phyloP scores from a whole-genome alignment of 441 rosid genomes.

The Syzygium syzygioides region DNA sequence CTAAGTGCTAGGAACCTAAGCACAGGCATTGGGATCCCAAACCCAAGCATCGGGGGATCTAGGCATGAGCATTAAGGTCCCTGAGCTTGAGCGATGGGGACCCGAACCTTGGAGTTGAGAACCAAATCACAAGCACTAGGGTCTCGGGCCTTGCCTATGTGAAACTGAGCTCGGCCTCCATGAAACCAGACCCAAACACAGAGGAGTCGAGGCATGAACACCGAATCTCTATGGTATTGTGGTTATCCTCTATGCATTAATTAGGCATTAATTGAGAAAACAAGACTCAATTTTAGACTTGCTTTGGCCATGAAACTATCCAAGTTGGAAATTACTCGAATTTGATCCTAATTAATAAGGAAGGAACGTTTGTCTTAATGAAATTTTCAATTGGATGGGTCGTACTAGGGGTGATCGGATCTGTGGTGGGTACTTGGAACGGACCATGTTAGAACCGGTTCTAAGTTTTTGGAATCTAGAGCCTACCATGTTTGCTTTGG shows the following conservation, averaged over 20 bases:
- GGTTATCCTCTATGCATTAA: background rate
- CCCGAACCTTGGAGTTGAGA: fast-evolving
- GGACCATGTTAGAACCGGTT: too few species aligned
- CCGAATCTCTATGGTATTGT: background rate
- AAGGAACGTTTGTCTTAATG: background rate
- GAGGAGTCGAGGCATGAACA: fast-evolving
- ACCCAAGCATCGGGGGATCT: too few species aligned
- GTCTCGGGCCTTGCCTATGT: background rate
- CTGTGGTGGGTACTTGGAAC: too few species aligned
- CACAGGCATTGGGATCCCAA: background rate
- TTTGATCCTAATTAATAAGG: background rate
- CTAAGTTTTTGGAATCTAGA: too few species aligned
- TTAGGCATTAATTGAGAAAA: background rate
- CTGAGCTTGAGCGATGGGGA: background rate
- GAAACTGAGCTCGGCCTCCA: fast-evolving
- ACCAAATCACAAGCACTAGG: background rate
- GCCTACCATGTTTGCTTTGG: too few species aligned
- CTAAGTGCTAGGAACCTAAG: background rate
- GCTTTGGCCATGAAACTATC: background rate
- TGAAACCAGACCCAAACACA: background rate
- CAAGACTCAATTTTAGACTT: background rate
- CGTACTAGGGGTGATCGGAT: too few species aligned
- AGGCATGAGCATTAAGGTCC: too few species aligned
- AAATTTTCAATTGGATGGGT: background rate
- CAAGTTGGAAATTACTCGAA: background rate